Evolutionary conservation across 2,329 filamentous ascomycete genomes (phyloP).

Genomic region (Aureobasidium sp.): DNA sequence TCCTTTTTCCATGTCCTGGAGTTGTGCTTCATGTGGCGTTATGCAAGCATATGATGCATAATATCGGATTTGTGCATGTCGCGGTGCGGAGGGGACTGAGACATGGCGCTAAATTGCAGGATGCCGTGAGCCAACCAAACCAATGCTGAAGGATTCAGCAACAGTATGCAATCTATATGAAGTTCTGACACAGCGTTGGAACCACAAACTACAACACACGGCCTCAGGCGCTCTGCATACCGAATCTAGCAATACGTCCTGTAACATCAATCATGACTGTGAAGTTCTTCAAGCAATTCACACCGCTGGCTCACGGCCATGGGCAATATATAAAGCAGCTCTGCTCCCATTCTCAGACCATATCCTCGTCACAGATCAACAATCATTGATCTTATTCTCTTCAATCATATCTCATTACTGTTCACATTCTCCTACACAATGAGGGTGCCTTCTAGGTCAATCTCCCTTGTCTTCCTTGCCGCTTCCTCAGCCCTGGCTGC

Average conservation of each 20-base stretch:
- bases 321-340: background rate
- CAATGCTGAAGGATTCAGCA: background rate
- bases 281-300: background rate
- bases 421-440: background rate
- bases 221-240: conserved; percentile 2
- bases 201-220: background rate
- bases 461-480: background rate
- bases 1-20: background rate
- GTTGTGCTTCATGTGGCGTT: background rate
- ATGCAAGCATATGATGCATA: background rate
- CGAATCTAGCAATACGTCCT: background rate
- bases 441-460: background rate
- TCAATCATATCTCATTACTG: too few relatives aligned
- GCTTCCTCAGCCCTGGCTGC: background rate
- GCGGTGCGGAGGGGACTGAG: background rate
- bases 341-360: background rate
- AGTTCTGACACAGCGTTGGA: background rate
- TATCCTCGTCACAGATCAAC: background rate
- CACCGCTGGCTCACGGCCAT: background rate
- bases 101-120: background rate
- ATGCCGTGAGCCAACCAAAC: background rate
- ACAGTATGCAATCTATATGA: background rate
- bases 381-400: background rate
- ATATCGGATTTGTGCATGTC: background rate
- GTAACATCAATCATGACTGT: background rate